Conservation (phyloP, 306 rosid species). For the Parietaria judaica region DNA sequence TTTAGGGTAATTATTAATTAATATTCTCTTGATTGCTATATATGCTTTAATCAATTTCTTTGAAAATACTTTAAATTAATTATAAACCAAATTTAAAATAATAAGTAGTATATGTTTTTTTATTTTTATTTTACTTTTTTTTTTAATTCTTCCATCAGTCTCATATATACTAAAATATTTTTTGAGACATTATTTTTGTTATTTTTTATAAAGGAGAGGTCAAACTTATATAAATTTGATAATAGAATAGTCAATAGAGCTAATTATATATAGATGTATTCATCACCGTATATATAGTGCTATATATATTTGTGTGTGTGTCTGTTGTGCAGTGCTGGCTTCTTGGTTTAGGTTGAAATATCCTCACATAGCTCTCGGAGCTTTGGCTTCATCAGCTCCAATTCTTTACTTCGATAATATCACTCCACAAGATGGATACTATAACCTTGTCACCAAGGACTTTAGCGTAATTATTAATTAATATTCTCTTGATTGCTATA, state of each 20-base stretch:
- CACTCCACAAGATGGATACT: constrained; percentile 42
- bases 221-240: too few species aligned
- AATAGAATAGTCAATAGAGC: too few species aligned
- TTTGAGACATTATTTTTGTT: too few species aligned
- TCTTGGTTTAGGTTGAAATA: constrained; percentile 85
- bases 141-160: too few species aligned
- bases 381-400: constrained; percentile 83
- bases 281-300: background rate
- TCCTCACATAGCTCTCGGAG: constrained; percentile 69
- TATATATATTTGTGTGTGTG: background rate
- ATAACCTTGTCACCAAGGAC: constrained; percentile 42
- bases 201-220: too few species aligned
- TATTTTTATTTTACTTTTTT: too few species aligned
- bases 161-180: too few species aligned
- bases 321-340: constrained; percentile 50
- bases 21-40: background rate
- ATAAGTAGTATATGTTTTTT: too few species aligned
- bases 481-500: background rate
- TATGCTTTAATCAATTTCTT: background rate
- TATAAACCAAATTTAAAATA: too few species aligned
- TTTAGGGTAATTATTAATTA: constrained; percentile 37
- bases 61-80: background rate
- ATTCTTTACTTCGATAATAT: constrained; percentile 56
- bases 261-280: background rate
- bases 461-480: constrained; percentile 37